Evolutionary conservation across 1,284 basidiomycete genomes (phyloP), one percentile per base, ranked within the genome.

Genomic region (Leccinum pseudoinsigne): DNA sequence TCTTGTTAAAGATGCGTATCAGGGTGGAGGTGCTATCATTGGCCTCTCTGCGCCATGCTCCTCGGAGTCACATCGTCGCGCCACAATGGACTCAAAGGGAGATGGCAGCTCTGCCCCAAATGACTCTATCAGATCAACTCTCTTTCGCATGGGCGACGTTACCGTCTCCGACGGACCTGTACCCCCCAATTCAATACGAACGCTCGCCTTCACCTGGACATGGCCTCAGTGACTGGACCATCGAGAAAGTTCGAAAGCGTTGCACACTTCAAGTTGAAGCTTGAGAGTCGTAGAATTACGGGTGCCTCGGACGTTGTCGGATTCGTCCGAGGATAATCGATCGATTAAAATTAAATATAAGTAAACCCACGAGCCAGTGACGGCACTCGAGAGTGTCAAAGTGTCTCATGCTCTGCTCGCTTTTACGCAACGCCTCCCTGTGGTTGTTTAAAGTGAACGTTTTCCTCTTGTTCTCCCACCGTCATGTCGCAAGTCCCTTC

Each of bases 401-500:
- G 36, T 38, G 12, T 38, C 12, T 7, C 14, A 14, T 6, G 0
- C 38, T 38, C n/a, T 45, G 16, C 36, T 58, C 18, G 18, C 47
- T 62, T 62, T 59, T 51, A 68, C 68, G 60, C 51, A 34, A 11
- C 2, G 23, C 16, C 16, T 55, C 8, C 45, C 23, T 47, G 45
- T 42, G 47, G n/a, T 45, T 18, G 9, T 10, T 45, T 11, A 26
- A 21, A 51, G 50, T 51, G 50, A 26, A 21, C n/a, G 42, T 18
- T 18, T 45, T 45, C n/a, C n/a, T 45, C n/a, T 45, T 18, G n/a
- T 62, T 54, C 26, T 58, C 42, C 47, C 7, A 8, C 45, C 51
- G 6, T 23, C 11, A 75, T 74, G 71, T 59, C 62, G 34, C 40
- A 14, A 14, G 14, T 59, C 51, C 42, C 55, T 14, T 21, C 34